Evolutionary conservation across 805 yeast species (phyloP), one percentile per base, ranked within the genome.

Genomic region (Scheffersomyces amazonensis): DNA sequence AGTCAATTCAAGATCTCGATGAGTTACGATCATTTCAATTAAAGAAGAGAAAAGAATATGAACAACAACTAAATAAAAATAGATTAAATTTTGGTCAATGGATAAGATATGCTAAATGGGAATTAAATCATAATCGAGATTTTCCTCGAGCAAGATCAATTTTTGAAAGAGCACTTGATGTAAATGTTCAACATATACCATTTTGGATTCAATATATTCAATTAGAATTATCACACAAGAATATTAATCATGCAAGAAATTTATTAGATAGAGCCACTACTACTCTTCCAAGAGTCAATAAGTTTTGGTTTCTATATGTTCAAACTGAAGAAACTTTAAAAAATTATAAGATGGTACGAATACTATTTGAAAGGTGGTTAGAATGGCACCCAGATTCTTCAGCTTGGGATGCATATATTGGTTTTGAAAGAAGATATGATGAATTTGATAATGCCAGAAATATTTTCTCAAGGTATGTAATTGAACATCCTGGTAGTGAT

Each of bases 51-150:
- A 73, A 76, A 23, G 96, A 87, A 48, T 91, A 71, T 56, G 98
- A 93, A 61, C 81, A 81, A 47, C 95, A 90, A n/a, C 63, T 93
- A 37, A 78, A 93, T 49, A 75, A 93, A 48, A 91, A 91, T 56
- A 66, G 96, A 42, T 75, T 83, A 24, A 89, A 88, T 52, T 71
- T 76, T 52, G 83, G 87, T 2, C 96, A 89, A 56, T 93, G 98
- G 96, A 72, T 87, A 56, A 69, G 96, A 39, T 93, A 91, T 58
- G 98, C 96, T 0, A 76, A 75, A 41, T 87, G 89, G 77, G 99
- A 91, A 60, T 58, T 81, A 3, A 84, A 83, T 4, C 60, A 64
- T 42, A 91, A 87, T 49, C 83, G 80, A 42, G 96, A 91, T 52
- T 71, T 76, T 43, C 70, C 76, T 15, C 69, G 97, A 16, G 96